A percentile compares a stretch with the other conserved stretches of the same genome.
These are phyloP conservation scores for Hericium erinaceus DNA, from an alignment of 768 basidiomycete species.

Conservation along the genomic window DNA sequence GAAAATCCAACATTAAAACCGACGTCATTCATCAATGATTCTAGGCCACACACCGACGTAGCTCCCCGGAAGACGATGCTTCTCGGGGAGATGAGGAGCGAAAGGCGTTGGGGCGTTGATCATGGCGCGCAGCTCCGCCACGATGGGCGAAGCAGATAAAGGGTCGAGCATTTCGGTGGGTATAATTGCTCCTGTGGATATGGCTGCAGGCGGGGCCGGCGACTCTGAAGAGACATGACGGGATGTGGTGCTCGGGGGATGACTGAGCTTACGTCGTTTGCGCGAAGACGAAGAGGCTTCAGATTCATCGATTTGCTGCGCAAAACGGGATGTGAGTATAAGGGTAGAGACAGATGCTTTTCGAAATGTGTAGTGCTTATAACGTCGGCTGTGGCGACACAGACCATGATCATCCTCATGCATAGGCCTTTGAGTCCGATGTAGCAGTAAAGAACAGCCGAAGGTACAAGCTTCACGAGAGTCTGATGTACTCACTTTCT, in stretches of 20 bases:
- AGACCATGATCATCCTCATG: too few species aligned
- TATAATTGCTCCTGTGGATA: too few species aligned
- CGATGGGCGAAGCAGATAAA: neutral
- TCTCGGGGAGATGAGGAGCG: conserved; percentile 4
- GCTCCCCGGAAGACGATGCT: conserved; percentile 38
- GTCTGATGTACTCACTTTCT: too few species aligned
- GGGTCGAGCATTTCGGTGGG: neutral
- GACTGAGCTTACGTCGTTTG: neutral
- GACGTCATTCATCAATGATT: too few species aligned
- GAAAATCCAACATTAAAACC: neutral
- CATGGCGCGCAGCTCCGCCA: conserved; percentile 4
- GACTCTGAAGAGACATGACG: neutral
- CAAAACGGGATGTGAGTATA: too few species aligned
- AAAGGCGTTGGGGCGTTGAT: conserved; percentile 23
- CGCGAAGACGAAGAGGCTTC: neutral
- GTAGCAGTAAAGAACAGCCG: too few species aligned
- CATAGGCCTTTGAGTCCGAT: too few species aligned
- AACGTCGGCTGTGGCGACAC: too few species aligned
- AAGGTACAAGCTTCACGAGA: too few species aligned
- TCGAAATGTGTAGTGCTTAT: too few species aligned
- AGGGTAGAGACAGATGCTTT: too few species aligned
- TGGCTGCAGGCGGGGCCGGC: too few species aligned
- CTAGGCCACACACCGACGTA: conserved; percentile 37
- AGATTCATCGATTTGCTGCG: neutral
- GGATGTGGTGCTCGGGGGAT: neutral